Percentiles rank a stretch among this genome's conserved stretches.
Conservation (phyloP, 1,139 yeast genomes). For the Suhomyces anneliseae region DNA sequence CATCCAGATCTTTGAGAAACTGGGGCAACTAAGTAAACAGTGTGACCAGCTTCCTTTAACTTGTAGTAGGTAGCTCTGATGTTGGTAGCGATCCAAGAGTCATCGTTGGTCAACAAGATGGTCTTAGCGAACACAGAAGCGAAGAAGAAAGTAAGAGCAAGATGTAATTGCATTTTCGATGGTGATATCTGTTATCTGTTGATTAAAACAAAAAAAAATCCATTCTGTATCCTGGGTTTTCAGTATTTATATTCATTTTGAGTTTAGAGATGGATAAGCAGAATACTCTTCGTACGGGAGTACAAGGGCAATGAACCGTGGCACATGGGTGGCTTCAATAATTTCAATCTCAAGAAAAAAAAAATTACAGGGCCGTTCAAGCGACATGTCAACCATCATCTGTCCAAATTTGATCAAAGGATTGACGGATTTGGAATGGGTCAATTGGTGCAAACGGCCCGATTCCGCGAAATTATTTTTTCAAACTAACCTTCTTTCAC, state of each 20-base stretch:
- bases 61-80: slow-evolving; percentile 59
- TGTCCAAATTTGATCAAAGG: background rate
- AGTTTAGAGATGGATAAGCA: background rate
- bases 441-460: too few species aligned
- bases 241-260: too few species aligned
- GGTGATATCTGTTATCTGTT: background rate
- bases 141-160: slow-evolving; percentile 12
- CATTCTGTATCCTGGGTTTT: background rate
- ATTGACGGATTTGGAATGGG: background rate
- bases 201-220: background rate
- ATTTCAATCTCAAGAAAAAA: too few species aligned
- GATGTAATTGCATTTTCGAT: slow-evolving; percentile 14
- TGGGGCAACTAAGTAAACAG: slow-evolving; percentile 57
- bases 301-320: background rate
- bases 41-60: slow-evolving; percentile 55
- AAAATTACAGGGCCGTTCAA: background rate
- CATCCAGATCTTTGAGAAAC: slow-evolving; percentile 60
- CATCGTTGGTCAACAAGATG: slow-evolving; percentile 60
- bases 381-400: background rate
- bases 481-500: too few species aligned
- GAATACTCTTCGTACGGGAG: background rate
- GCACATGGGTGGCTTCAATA: background rate
- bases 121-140: slow-evolving; percentile 34
- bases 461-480: too few species aligned
- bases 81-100: slow-evolving; percentile 59